phyloP scores from a whole-genome alignment of 495 filamentous ascomycete genomes.

The Pyrenopolyporus hunteri region DNA sequence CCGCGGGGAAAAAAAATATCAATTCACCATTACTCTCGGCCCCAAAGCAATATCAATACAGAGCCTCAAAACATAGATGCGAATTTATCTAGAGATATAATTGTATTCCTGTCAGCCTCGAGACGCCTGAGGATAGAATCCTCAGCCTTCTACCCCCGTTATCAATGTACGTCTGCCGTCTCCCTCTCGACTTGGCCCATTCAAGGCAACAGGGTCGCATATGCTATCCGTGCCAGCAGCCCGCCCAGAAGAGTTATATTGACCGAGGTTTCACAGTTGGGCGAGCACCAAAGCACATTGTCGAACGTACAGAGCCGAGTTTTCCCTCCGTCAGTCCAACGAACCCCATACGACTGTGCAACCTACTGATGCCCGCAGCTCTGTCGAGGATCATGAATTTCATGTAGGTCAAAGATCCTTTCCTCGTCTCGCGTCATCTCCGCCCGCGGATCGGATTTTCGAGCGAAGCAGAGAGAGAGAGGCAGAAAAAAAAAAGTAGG shows the following conservation, averaged over 20 bases:
- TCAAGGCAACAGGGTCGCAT: conserved; percentile 3
- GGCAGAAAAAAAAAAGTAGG: no score
- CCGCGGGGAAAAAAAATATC: no score
- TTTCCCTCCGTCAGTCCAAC: not conserved
- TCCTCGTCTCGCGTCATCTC: no score
- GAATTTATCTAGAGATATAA: no score
- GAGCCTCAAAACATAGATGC: not conserved
- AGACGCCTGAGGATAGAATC: not conserved
- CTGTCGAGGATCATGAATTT: not conserved
- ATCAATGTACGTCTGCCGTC: not conserved
- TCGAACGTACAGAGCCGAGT: not conserved
- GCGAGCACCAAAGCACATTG: not conserved
- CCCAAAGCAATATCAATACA: not conserved
- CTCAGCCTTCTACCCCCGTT: no score
- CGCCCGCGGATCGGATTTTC: no score
- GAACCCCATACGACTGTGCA: not conserved
- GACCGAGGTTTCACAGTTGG: not conserved
- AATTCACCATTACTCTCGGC: not conserved
- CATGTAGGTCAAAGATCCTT: not conserved
- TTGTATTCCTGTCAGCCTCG: not conserved
- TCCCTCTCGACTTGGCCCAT: not conserved
- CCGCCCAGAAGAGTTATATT: not conserved
- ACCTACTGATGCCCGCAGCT: not conserved
- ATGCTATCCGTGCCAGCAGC: not conserved
- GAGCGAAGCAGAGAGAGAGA: no score